Evolutionary conservation across 2,329 filamentous ascomycete genomes (phyloP).

Genomic region (Fonsecaea pugnacius): DNA sequence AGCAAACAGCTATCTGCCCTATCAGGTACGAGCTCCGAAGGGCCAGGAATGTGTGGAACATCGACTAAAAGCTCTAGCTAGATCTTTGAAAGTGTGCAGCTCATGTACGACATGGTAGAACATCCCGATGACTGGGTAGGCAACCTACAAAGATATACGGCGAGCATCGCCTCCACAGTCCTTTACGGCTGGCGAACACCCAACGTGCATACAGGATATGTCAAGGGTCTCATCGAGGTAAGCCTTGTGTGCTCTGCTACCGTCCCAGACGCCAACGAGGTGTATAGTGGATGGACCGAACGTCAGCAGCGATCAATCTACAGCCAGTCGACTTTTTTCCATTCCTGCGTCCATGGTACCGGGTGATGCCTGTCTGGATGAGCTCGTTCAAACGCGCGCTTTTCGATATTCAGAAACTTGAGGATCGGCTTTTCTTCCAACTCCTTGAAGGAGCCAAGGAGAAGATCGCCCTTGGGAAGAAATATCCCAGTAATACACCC

Average conservation of each 20-base stretch:
- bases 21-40: background rate
- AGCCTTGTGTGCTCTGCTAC: background rate
- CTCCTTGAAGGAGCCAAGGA: background rate
- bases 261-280: background rate
- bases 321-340: background rate
- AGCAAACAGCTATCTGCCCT: conserved; percentile 4
- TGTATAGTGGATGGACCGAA: background rate
- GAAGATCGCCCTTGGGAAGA: background rate
- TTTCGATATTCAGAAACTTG: background rate
- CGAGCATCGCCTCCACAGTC: background rate
- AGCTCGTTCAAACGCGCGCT: background rate
- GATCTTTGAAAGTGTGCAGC: background rate
- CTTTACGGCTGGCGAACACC: background rate
- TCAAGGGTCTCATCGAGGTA: conserved; percentile 2
- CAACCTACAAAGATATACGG: background rate
- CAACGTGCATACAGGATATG: background rate
- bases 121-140: background rate
- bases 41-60: background rate
- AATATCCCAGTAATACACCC: background rate
- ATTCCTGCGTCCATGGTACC: background rate
- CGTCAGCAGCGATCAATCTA: background rate
- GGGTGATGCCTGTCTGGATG: background rate
- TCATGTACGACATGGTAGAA: background rate
- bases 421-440: background rate
- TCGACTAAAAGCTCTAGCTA: background rate